phyloP scores from a whole-genome alignment of 192 early-diverging fungal genomes.

The Podila clonocystis region DNA sequence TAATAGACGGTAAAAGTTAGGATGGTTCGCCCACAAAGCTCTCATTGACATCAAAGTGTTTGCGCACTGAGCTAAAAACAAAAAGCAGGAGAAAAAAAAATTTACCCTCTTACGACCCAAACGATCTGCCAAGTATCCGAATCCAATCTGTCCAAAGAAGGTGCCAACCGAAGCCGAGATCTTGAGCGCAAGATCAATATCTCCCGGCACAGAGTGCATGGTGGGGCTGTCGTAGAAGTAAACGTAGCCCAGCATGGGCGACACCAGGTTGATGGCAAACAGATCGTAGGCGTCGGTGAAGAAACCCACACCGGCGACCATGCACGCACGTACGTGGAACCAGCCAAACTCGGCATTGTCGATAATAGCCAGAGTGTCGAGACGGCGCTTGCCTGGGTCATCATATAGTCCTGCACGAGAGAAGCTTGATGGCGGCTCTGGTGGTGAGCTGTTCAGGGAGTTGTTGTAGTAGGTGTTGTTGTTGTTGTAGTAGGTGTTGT shows the following conservation, averaged over 20 bases:
- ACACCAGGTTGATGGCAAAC: conserved; percentile 90
- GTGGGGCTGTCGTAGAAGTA: conserved; percentile 69
- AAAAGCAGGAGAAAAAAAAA: conserved; percentile 1
- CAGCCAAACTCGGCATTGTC: conserved; percentile 78
- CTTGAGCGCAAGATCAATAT: conserved; percentile 86
- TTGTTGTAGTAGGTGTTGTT: not conserved
- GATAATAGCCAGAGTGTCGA: conserved; percentile 27
- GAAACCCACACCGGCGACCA: conserved; percentile 83
- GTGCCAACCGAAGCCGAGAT: conserved; percentile 87
- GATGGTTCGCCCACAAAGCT: too few species aligned
- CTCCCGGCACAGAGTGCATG: conserved; percentile 53
- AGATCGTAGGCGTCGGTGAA: conserved; percentile 95
- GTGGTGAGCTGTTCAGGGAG: too few species aligned
- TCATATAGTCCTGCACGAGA: conserved; percentile 16
- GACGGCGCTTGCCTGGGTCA: conserved; percentile 25
- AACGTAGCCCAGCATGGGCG: conserved; percentile 82
- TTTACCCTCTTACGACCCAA: conserved; percentile 83
- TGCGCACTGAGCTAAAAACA: not conserved
- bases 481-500: not conserved
- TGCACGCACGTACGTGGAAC: conserved; percentile 77
- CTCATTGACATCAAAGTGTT: not conserved
- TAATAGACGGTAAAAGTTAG: too few species aligned
- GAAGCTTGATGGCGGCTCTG: conserved; percentile 6
- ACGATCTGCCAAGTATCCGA: conserved; percentile 83
- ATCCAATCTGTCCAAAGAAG: conserved; percentile 87